Base-by-base conservation (phyloP, 352 stramenopile species). In the Phytophthora quininea region DNA sequence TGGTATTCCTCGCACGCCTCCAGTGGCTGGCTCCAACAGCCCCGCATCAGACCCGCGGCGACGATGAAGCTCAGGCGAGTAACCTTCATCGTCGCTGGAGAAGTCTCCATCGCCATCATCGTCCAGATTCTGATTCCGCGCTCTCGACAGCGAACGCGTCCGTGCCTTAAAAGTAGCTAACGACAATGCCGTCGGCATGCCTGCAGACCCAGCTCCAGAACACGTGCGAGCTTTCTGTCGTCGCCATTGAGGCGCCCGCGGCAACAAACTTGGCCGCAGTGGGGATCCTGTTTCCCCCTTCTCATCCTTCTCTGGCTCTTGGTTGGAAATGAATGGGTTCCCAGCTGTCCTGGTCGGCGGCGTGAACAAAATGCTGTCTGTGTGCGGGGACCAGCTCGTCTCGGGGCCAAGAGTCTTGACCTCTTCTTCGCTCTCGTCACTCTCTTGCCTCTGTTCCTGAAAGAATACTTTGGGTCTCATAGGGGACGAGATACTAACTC, bases 71-170 rank as follows among this genome's bases (percentile, higher is more conserved):
- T 67, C 70, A 38, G 61, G 71, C 42, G 58, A 69, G 56, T 80
- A 89, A 35, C 74, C 80, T 47, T 84, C 77, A 46, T 88, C 77
- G 30, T 89, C 80, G 57, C 80, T 88, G 3, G 83, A 90, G 38
- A 90, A 90, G 33, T 84, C 77, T 19, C 76, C 76, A 30, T 78
- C 76, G 43, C 86, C 71, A 27, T 78, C 58, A 3, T 72, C 58
- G 9, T 58, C 37, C 7, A 60, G n/a, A 32, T 35, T 67, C 48
- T 65, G 67, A 27, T 63, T 77, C 54, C 59, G 67, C n/a, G 54
- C 62, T 15, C 51, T 45, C 1, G 71, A 73, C 46, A 82, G 45
- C 42, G 73, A 77, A 9, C 58, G 70, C n/a, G 75, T 75, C 11
- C 75, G 70, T 15, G 73, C 50, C 29, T 73, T 76, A 8, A 85